phyloP scores from a whole-genome alignment of 768 basidiomycete genomes.

The Asterophora parasitica region DNA sequence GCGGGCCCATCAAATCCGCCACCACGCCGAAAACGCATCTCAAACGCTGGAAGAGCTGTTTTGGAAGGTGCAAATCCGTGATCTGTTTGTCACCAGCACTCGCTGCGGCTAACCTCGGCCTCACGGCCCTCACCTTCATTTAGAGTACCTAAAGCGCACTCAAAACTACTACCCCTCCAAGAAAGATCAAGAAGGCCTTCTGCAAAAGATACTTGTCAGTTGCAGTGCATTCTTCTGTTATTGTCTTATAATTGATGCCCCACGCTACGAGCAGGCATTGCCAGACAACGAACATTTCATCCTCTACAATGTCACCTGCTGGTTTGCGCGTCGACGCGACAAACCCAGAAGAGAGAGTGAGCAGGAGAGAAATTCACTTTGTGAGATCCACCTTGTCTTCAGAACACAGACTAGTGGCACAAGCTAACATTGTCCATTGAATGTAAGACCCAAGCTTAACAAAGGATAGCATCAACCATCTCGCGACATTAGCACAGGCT shows the following conservation, averaged over 20 bases:
- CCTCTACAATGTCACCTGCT: background rate
- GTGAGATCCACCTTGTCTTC: background rate
- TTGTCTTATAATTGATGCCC: background rate
- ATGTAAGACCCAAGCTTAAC: constrained; percentile 18
- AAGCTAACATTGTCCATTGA: background rate
- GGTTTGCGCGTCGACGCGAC: constrained; percentile 14
- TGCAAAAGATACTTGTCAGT: constrained; percentile 14
- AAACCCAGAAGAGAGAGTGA: background rate
- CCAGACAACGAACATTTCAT: constrained; percentile 13
- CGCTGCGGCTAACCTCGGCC: background rate
- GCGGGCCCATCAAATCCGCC: constrained; percentile 10
- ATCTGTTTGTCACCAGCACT: constrained; percentile 2
- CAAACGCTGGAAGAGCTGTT: constrained; percentile 12
- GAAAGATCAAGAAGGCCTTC: constrained; percentile 11
- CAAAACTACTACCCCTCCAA: constrained; percentile 5
- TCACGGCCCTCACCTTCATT: background rate
- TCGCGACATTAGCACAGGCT: constrained; percentile 18
- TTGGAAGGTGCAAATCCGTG: constrained; percentile 19
- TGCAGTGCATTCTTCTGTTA: background rate
- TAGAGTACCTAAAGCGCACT: constrained; percentile 9
- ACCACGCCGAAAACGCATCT: constrained; percentile 7
- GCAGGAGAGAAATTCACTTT: background rate
- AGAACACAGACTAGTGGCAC: background rate
- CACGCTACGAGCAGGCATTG: constrained; percentile 7
- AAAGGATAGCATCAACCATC: constrained; percentile 16